Base-by-base conservation (phyloP, 2,329 filamentous ascomycete genomes). In the Paramyrothecium sp. region DNA sequence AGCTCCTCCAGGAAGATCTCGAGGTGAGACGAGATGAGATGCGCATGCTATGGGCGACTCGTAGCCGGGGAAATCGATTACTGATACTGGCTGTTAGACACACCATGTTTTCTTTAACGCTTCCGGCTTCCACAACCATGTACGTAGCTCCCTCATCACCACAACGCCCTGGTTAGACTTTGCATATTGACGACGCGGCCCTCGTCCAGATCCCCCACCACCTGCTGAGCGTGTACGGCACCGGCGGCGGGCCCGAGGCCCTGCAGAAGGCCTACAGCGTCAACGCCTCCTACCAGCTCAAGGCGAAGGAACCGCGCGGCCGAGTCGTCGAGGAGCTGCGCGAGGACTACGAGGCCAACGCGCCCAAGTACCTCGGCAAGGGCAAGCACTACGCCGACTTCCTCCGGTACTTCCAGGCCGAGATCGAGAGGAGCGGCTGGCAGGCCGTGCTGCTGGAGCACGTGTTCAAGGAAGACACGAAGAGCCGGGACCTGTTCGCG, bases 71-170 rank as follows among this genome's bases (percentile, higher is more conserved):
- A 30, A 10, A 4, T 5, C 26, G 26, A 22, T 33, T 38, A 30
- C 26, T 41, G 33, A n/a, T 17, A 21, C 21, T 5, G 21, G 20
- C 8, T 41, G 22, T 21, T 21, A 73, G 73, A 65, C 64, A 17
- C 85, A 92, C 64, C 90, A 96, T 68, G 88, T 92, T 57, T 96
- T 89, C 75, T 96, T 92, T 79, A 96, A 95, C 60, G 59, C 81
- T 0, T 67, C 72, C 2, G 89, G 89, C 0, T 96, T 89, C 61
- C 93, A 97, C 67, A 91, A 97, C 70, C 92, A 97, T 67, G 91
- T 81, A 75, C 2, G 19, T 44, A 8, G 8, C n/a, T n/a, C n/a
- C n/a, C n/a, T n/a, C n/a, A n/a, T n/a, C n/a, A n/a, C n/a, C n/a
- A n/a, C n/a, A n/a, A n/a, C n/a, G n/a, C n/a, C n/a, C n/a, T n/a